Conservation (phyloP, 176 grass and related monocot genomes). For the Tillandsia fasciculata region DNA sequence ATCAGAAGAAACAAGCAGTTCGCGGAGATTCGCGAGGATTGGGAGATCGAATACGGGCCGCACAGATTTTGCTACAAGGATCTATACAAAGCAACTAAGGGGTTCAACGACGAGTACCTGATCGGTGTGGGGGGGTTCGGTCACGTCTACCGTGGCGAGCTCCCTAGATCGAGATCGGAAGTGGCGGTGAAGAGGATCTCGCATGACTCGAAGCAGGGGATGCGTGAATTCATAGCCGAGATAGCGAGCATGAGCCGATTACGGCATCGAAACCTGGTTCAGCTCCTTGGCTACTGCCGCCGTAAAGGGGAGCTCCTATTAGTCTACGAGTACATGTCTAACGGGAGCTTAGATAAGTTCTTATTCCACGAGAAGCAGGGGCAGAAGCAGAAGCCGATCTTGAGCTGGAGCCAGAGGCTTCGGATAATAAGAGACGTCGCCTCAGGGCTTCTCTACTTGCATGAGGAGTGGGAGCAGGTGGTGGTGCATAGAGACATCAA, state of each 20-base stretch:
- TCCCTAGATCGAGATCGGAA: slow-evolving; percentile 22
- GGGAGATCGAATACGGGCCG: slow-evolving; percentile 53
- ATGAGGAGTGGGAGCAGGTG: slow-evolving; percentile 84
- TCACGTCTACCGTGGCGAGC: slow-evolving; percentile 48
- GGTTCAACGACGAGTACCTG: slow-evolving; percentile 40
- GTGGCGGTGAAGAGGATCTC: slow-evolving; percentile 69
- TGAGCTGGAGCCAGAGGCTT: slow-evolving; percentile 51
- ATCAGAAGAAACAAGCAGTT: slow-evolving; percentile 26
- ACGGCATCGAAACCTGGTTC: slow-evolving; percentile 69
- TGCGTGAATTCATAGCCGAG: slow-evolving; percentile 66
- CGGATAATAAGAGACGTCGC: slow-evolving; percentile 50
- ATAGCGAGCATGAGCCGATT: slow-evolving; percentile 65
- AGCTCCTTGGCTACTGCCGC: slow-evolving; percentile 67
- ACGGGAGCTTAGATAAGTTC: slow-evolving; percentile 55
- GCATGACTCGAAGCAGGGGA: slow-evolving; percentile 53
- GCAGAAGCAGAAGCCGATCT: not conserved
- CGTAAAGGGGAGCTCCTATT: slow-evolving; percentile 53
- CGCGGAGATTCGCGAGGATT: slow-evolving; percentile 43
- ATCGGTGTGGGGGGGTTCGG: slow-evolving; percentile 62
- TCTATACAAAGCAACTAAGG: slow-evolving; percentile 38
- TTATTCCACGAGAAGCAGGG: slow-evolving; percentile 21
- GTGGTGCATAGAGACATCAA: slow-evolving; percentile 94
- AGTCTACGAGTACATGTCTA: slow-evolving; percentile 72
- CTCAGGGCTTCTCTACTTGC: slow-evolving; percentile 61
- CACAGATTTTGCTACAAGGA: slow-evolving; percentile 60